Percentiles rank a stretch among this genome's conserved stretches.
Evolutionary conservation across 2,329 filamentous ascomycete species (phyloP).

Genomic region (Exutisphaerella laricina): DNA sequence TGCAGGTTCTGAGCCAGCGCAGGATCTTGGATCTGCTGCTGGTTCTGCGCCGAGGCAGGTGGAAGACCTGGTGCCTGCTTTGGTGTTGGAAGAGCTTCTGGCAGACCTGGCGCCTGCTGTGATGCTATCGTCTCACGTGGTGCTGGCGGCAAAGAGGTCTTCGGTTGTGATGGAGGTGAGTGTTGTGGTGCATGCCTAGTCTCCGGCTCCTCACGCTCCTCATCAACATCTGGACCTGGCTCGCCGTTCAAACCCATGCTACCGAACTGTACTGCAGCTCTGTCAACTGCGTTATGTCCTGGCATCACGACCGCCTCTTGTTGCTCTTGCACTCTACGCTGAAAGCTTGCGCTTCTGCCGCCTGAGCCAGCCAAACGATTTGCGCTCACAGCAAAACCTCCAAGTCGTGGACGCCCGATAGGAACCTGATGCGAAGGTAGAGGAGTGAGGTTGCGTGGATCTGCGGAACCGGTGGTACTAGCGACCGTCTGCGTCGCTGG

Average conservation of each 20-base stretch:
- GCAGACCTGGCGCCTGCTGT: constrained; percentile 35
- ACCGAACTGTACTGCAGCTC: constrained; percentile 90
- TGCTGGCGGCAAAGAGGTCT: constrained; percentile 77
- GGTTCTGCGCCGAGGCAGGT: constrained; percentile 52
- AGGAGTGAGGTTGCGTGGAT: constrained; percentile 65
- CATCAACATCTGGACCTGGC: constrained; percentile 72
- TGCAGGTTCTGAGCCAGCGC: constrained; percentile 50
- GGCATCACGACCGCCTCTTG: constrained; percentile 99
- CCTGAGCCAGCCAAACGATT: constrained; percentile 65
- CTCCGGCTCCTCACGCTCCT: constrained; percentile 90
- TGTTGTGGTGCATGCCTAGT: constrained; percentile 92
- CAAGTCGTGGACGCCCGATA: constrained; percentile 57
- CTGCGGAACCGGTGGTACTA: constrained; percentile 85
- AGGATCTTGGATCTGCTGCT: constrained; percentile 36
- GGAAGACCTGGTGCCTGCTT: constrained; percentile 59
- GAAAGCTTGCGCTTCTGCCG: constrained; percentile 69
- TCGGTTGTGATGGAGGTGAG: constrained; percentile 78
- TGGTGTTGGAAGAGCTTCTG: constrained; percentile 44
- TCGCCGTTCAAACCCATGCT: constrained; percentile 87
- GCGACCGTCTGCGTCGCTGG: constrained; percentile 75
- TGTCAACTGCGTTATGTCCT: constrained; percentile 89
- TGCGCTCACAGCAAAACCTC: constrained; percentile 74
- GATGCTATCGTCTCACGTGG: constrained; percentile 41
- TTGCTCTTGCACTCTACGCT: constrained; percentile 84
- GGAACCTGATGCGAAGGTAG: constrained; percentile 54